Base-by-base conservation (phyloP, 2,329 filamentous ascomycete genomes). In the Myriosclerotinia duriaeana region DNA sequence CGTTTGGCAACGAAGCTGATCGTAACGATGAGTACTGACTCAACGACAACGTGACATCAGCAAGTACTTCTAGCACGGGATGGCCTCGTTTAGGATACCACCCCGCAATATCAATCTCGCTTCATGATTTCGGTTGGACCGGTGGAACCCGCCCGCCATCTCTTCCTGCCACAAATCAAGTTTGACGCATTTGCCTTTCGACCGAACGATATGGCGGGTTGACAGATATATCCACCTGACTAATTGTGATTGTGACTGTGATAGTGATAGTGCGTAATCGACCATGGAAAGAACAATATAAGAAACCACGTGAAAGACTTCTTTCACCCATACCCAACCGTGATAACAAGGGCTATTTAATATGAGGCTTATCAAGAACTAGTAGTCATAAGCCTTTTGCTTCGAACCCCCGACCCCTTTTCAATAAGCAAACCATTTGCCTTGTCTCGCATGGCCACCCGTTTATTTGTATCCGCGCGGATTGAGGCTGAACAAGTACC, bases 391-490 rank as follows among this genome's bases (percentile, higher is more conserved):
- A 36, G 15, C 20, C 30, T 50, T 50, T 20, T 50, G 58, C 30
- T 44, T 26, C 30, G 56, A 50, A 48, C 15, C 12, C 56, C 46
- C 14, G 44, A 38, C n/a, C 44, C 17, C 44, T 34, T 20, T 60
- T 15, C 3, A 5, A 50, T 11, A 50, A 60, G 58, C 44, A 50
- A 60, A 60, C 44, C 30, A 50, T 38, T 60, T 17, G 14, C 58
- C 44, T 50, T 40, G 44, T 60, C 44, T 60, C 30, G 58, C 44
- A 30, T 22, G 58, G 44, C 44, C 44, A 50, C 34, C 58, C 44
- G 58, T 60, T 60, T 60, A 60, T 60, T 50, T 60, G 44, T 60
- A 60, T 60, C 44, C n/a, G n/a, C 44, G 36, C 34, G 58, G 44
- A 36, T 50, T 38, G 58, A 50, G 58, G 58, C 58, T 60, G 58